A percentile compares a stretch with the other conserved stretches of the same genome.
Evolutionary conservation across 257 asterid species (phyloP).

Genomic region (Solanum pinnatisectum): DNA sequence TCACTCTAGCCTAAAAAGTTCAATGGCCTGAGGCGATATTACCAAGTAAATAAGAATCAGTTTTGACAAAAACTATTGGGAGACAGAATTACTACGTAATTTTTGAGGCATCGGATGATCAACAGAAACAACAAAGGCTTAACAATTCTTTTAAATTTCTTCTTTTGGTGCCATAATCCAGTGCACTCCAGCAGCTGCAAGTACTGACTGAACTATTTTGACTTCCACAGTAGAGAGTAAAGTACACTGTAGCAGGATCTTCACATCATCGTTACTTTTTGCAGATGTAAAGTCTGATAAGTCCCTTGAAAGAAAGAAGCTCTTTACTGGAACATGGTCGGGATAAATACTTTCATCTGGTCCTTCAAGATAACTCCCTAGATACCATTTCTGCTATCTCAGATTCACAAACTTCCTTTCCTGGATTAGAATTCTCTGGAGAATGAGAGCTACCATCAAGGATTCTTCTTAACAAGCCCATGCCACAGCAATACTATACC

Average conservation of each 20-base stretch:
- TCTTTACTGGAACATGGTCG: constrained; percentile 34
- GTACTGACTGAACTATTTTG: constrained; percentile 91
- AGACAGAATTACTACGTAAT: constrained; percentile 62
- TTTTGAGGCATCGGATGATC: constrained; percentile 82
- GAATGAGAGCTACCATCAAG: constrained; percentile 45
- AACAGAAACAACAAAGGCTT: constrained; percentile 86
- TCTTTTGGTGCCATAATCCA: constrained; percentile 96
- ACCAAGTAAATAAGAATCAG: neutral
- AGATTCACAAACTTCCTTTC: constrained; percentile 22
- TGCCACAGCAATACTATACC: constrained; percentile 87
- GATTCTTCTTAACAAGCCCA: constrained; percentile 87
- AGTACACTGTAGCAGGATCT: constrained; percentile 80
- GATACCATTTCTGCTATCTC: constrained; percentile 61
- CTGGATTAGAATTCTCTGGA: constrained; percentile 23
- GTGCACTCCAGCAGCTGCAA: constrained; percentile 97
- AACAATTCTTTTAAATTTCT: constrained; percentile 59
- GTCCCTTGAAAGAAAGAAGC: constrained; percentile 39
- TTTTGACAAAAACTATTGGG: neutral
- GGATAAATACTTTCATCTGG: constrained; percentile 82
- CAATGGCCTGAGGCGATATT: neutral
- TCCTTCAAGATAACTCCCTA: constrained; percentile 90
- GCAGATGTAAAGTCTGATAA: constrained; percentile 52
- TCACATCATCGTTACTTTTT: constrained; percentile 67
- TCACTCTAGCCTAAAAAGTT: neutral
- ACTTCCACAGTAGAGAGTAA: constrained; percentile 82